Evolutionary conservation across 768 basidiomycete species (phyloP).

Genomic region (Scleroderma citrinum): DNA sequence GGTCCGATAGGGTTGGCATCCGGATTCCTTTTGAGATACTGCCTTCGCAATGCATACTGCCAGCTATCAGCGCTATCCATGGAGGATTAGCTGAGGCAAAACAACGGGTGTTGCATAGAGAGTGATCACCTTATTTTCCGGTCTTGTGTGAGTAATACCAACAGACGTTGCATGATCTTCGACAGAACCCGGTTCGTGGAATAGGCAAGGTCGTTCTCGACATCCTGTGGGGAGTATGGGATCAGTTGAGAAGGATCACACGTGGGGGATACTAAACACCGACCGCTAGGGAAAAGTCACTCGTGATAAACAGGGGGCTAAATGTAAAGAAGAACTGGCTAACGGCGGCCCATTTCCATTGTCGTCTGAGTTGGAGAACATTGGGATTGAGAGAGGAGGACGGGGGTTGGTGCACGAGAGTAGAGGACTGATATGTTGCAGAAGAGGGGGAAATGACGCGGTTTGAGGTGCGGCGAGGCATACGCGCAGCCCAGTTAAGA

Average conservation of each 20-base stretch:
- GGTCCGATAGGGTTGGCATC: slow-evolving; percentile 66
- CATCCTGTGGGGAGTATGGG: slow-evolving; percentile 43
- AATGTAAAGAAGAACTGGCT: slow-evolving; percentile 89
- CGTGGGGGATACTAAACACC: slow-evolving; percentile 16
- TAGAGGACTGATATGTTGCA: slow-evolving; percentile 24
- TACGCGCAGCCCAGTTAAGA: slow-evolving; percentile 33
- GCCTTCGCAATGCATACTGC: slow-evolving; percentile 72
- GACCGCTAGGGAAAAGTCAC: slow-evolving; percentile 65
- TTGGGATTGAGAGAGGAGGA: slow-evolving; percentile 30
- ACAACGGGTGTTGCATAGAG: slow-evolving; percentile 14
- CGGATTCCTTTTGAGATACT: slow-evolving; percentile 71
- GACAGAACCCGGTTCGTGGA: slow-evolving; percentile 57
- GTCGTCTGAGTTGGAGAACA: slow-evolving; percentile 54
- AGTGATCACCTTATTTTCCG: slow-evolving; percentile 65
- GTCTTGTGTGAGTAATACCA: slow-evolving; percentile 74
- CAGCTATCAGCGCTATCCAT: slow-evolving; percentile 61
- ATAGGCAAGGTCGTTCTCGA: slow-evolving; percentile 69
- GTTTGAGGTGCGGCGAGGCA: slow-evolving; percentile 54
- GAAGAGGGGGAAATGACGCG: slow-evolving; percentile 29
- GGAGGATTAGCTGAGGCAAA: slow-evolving; percentile 13
- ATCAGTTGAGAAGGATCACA: neutral
- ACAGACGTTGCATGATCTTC: slow-evolving; percentile 68
- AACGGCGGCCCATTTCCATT: slow-evolving; percentile 93
- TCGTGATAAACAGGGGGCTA: slow-evolving; percentile 61
- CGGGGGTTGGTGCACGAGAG: slow-evolving; percentile 21